These are phyloP conservation scores for Penicillium sp. DNA, from an alignment of 2,329 filamentous ascomycete genomes.

Conservation along the genomic window DNA sequence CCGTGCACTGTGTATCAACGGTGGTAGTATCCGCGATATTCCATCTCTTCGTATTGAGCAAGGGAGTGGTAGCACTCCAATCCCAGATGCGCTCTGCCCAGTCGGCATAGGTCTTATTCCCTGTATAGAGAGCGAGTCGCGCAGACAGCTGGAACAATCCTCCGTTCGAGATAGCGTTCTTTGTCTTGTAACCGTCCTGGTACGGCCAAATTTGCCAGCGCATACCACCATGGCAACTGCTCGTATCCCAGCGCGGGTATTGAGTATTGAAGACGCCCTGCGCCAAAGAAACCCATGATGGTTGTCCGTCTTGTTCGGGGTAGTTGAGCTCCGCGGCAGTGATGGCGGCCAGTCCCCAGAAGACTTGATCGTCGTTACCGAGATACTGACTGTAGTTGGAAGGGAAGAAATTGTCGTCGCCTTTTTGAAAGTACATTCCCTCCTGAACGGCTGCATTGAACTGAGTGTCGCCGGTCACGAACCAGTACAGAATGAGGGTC, in stretches of 20 bases:
- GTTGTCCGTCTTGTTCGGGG: slow-evolving; percentile 62
- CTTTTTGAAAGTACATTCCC: slow-evolving; percentile 71
- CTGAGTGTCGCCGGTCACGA: slow-evolving; percentile 67
- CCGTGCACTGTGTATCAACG: slow-evolving; percentile 48
- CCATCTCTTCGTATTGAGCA: slow-evolving; percentile 50
- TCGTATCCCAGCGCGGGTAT: slow-evolving; percentile 64
- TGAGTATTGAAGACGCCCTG: slow-evolving; percentile 81
- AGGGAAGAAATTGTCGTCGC: slow-evolving; percentile 74
- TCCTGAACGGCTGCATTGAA: slow-evolving; percentile 67
- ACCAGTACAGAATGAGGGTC: slow-evolving; percentile 77
- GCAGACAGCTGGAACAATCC: slow-evolving; percentile 58
- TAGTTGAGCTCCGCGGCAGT: slow-evolving; percentile 73
- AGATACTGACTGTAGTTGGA: slow-evolving; percentile 48
- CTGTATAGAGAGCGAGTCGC: slow-evolving; percentile 72
- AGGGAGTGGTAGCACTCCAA: slow-evolving; percentile 52
- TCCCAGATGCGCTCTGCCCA: slow-evolving; percentile 68
- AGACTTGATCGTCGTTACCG: slow-evolving; percentile 62
- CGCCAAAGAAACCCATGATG: slow-evolving; percentile 72
- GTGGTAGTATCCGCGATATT: slow-evolving; percentile 56
- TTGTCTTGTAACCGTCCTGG: slow-evolving; percentile 64
- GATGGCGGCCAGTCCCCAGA: slow-evolving; percentile 82
- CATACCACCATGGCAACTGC: slow-evolving; percentile 67
- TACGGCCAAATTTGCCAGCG: slow-evolving; percentile 82
- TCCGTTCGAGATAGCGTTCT: slow-evolving; percentile 58
- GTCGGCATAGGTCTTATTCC: slow-evolving; percentile 72